Conservation (phyloP, 164 flowering plant species). For the Hamamelis virginiana region DNA sequence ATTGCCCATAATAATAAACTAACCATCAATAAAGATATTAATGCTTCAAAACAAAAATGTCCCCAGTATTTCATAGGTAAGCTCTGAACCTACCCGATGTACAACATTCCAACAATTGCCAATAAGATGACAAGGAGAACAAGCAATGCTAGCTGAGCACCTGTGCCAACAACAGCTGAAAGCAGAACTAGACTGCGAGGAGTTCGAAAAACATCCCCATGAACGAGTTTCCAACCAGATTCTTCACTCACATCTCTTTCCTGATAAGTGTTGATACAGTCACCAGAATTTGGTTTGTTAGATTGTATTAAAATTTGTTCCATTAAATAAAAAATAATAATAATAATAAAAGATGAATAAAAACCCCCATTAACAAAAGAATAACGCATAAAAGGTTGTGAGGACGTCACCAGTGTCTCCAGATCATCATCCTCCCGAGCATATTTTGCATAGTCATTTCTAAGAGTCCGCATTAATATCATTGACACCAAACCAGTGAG, state of each 20-base stretch:
- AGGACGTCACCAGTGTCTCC: slow-evolving; percentile 74
- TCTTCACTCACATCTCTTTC: slow-evolving; percentile 99
- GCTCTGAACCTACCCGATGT: slow-evolving; percentile 73
- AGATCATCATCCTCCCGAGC: slow-evolving; percentile 99
- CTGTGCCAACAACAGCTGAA: slow-evolving; percentile 97
- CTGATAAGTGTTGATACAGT: slow-evolving; percentile 33
- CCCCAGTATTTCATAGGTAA: too few relatives aligned
- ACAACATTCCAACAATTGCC: slow-evolving; percentile 90
- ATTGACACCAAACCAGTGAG: slow-evolving; percentile 98
- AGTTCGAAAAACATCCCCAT: slow-evolving; percentile 97
- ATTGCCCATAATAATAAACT: too few relatives aligned
- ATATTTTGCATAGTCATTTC: slow-evolving; percentile 99
- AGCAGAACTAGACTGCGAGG: slow-evolving; percentile 70
- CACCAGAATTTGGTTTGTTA: neutral
- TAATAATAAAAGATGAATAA: neutral
- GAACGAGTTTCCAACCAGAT: slow-evolving; percentile 99
- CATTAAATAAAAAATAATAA: neutral
- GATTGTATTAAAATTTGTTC: neutral
- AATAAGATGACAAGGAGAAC: slow-evolving; percentile 88
- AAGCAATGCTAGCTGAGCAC: slow-evolving; percentile 94
- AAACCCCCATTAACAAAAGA: slow-evolving; percentile 1
- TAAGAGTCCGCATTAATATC: slow-evolving; percentile 97
- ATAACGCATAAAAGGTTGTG: slow-evolving; percentile 2
- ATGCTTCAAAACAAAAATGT: too few relatives aligned
- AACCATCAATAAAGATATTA: too few relatives aligned